These are phyloP conservation scores for Beta lomatogona DNA, from an alignment of 179 eudicot species.

Conservation along the genomic window DNA sequence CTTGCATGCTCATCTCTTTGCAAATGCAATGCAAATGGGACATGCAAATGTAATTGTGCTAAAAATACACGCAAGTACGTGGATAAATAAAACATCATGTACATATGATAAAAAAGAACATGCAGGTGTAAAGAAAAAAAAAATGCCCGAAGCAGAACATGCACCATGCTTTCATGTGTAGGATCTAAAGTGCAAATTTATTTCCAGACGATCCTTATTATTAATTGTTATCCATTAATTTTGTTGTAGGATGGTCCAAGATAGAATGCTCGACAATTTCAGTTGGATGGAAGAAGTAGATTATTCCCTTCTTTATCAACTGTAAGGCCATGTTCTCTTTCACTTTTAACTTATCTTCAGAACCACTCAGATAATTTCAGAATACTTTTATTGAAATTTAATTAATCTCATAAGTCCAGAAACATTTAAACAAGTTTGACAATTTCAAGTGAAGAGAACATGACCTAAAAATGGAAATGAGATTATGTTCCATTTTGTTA, in stretches of 20 bases:
- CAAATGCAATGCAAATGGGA: too few species aligned
- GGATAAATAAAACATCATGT: too few species aligned
- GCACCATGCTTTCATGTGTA: too few species aligned
- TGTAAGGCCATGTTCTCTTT: background rate
- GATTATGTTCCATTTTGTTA: background rate
- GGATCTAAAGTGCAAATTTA: background rate
- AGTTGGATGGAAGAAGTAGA: background rate
- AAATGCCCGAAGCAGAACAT: too few species aligned
- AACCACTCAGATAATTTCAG: background rate
- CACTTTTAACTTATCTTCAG: background rate
- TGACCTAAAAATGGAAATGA: background rate
- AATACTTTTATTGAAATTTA: background rate
- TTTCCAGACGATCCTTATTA: background rate
- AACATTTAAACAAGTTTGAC: background rate
- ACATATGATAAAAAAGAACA: too few species aligned
- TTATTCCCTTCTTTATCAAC: background rate
- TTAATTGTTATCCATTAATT: background rate
- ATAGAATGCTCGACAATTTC: background rate
- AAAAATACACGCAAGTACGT: too few species aligned
- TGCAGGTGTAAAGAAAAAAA: too few species aligned
- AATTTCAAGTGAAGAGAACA: background rate
- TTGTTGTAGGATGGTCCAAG: background rate
- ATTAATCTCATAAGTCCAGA: background rate
- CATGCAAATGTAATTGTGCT: too few species aligned
- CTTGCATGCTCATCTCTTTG: too few species aligned